Base-by-base conservation (phyloP, 2,329 filamentous ascomycete species). In the Sarocladium brachiariae region DNA sequence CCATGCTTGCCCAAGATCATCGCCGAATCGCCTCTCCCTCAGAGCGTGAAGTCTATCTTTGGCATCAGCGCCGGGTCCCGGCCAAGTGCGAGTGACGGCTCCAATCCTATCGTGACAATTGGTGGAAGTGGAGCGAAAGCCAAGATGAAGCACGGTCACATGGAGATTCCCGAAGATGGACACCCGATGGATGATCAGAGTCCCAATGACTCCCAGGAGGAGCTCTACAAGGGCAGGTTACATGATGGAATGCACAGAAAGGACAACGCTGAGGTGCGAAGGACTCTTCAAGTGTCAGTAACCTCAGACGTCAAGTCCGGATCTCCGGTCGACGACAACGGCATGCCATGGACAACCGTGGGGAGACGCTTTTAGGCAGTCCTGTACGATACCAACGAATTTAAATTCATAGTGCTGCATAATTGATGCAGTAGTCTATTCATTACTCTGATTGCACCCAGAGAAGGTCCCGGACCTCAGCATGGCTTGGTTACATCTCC, bases 1-100 rank as follows among this genome's bases (percentile, higher is more conserved):
- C 69, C 70, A 4, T 67, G 63, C 34, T 53, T 69, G 0, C 67
- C 70, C 2, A 71, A 68, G 54, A 59, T 71, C 21, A 52, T 70
- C 11, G n/a, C 35, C 16, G 35, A 39, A 13, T 39, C 35, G 7
- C 35, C 35, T 6, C 35, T 39, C 3, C 35, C 35, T 7, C 35
- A 19, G 18, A 39, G 35, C 16, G 18, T 39, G 11, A 39, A 39
- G 35, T 39, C 35, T 7, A 6, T 39, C 16, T 21, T 39, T 21
- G 35, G 35, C 35, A 39, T 39, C 35, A 39, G 35, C 16, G 35
- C 35, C 13, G 35, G 35, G 7, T 39, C 35, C 35, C 13, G 18
- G 18, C 35, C 35, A 7, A 21, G 35, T 13, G n/a, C n/a, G 6
- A 39, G 16, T 13, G 35, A 13, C 35, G 16, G 16, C 35, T 39